Evolutionary conservation across 805 yeast genomes (phyloP), one percentile per base, ranked within the genome.

Genomic region (Metschnikowia lochheadii): DNA sequence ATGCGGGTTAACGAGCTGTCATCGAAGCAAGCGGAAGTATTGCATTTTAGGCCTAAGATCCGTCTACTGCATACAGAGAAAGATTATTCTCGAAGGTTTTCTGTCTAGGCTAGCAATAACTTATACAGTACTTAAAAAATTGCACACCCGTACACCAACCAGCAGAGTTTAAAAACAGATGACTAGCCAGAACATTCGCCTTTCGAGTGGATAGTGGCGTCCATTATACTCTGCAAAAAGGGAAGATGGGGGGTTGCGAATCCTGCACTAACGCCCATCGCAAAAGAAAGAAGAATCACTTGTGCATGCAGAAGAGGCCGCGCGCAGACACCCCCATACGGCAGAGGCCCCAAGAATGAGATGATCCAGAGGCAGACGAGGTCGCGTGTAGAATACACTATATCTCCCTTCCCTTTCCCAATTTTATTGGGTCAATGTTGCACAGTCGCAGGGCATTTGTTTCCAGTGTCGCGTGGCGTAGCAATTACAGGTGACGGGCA

Each of bases 201-300:
- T 11, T 36, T 21, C 13, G 35, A 33, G 35, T 36, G 23, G 40
- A 15, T 5, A 6, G 45, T 8, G 37, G 45, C 29, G 44, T 3
- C 20, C 5, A 8, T 18, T 3, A 15, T 32, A 10, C 13, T 40
- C 43, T 18, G 45, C 45, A 11, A 38, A 36, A 41, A 33, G n/a
- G 17, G 21, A 23, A 31, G 45, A 41, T 32, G 45, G 29, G 45
- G 45, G 45, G 45, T 41, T 41, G 45, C 45, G 45, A 41, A 41
- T 41, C 36, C 45, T 18, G 37, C 45, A 41, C 20, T 18, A 41
- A 15, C 6, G 14, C 17, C 49, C 31, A 35, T 26, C 46, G 44
- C 45, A 35, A 42, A 35, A 46, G 44, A 40, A 18, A 33, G 48
- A 41, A 36, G 48, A 41, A 48, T 48, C 40, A 23, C 36, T 40